A percentile compares a stretch with the other conserved stretches of the same genome.
Conservation (phyloP, 805 yeast genomes). For the Ogataea nitratoaversa region DNA sequence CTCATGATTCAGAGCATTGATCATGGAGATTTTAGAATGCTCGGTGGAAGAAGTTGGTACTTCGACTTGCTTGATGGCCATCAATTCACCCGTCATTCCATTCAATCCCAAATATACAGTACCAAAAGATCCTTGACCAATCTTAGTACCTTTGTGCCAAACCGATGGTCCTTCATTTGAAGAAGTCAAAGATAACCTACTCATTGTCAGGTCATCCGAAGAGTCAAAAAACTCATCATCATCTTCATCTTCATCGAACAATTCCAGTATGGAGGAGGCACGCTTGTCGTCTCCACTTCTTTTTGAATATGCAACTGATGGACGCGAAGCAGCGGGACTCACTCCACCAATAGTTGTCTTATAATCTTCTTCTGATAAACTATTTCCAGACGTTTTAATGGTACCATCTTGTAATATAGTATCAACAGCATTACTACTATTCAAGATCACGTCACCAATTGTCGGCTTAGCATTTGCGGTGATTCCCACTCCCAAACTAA, state of each 20-base stretch:
- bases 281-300: constrained; percentile 12
- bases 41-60: constrained; percentile 41
- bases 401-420: constrained; percentile 28
- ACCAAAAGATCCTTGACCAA: constrained; percentile 95
- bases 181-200: constrained; percentile 21
- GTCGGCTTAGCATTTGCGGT: constrained; percentile 38
- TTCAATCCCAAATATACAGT: constrained; percentile 90
- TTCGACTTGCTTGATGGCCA: constrained; percentile 96
- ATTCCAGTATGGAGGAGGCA: constrained; percentile 42
- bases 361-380: neutral
- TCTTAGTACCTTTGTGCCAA: constrained; percentile 90
- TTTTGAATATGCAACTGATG: constrained; percentile 19
- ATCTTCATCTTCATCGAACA: constrained; percentile 39
- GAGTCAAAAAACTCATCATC: constrained; percentile 30
- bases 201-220: constrained; percentile 36
- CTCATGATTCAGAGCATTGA: constrained; percentile 79
- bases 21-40: constrained; percentile 41
- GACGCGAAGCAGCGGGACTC: constrained; percentile 8
- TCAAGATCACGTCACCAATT: constrained; percentile 60
- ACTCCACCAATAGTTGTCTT: neutral
- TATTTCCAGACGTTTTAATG: constrained; percentile 4
- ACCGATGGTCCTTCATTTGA: constrained; percentile 56
- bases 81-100: constrained; percentile 85
- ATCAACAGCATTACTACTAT: constrained; percentile 53
- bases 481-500: constrained; percentile 27